phyloP scores from a whole-genome alignment of 495 filamentous ascomycete species.

The Lophium mytilinum region DNA sequence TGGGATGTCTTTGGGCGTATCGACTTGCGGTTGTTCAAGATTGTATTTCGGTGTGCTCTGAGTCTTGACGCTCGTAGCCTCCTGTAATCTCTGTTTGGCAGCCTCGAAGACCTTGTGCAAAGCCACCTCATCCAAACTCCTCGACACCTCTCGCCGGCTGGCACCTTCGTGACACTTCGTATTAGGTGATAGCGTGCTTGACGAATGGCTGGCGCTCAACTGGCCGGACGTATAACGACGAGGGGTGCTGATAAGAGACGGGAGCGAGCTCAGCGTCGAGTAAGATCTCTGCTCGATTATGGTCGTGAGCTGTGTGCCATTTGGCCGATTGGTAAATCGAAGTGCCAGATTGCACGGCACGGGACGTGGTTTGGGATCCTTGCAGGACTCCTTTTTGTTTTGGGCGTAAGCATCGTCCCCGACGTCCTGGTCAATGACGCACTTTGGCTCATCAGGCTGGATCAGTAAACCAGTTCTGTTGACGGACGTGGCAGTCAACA shows the following conservation, averaged over 20 bases:
- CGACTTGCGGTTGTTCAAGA: no score
- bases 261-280: conserved; percentile 9
- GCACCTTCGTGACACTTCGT: not conserved
- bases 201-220: not conserved
- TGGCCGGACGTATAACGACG: not conserved
- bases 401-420: not conserved
- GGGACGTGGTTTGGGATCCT: not conserved
- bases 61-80: not conserved
- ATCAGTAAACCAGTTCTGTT: no score
- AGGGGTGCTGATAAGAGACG: not conserved
- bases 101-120: not conserved
- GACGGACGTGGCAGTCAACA: no score
- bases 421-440: not conserved
- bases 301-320: conserved; percentile 9
- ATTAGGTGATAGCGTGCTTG: not conserved
- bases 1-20: not conserved
- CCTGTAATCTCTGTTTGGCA: not conserved
- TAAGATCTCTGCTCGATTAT: conserved; percentile 18
- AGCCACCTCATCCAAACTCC: not conserved
- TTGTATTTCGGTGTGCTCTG: not conserved
- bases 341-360: conserved; percentile 5
- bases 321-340: conserved; percentile 9
- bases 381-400: conserved; percentile 1
- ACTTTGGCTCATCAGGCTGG: no score
- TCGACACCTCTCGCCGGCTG: not conserved